Evolutionary conservation across 805 yeast species (phyloP).

Genomic region (Blastobotrys peoriensis): DNA sequence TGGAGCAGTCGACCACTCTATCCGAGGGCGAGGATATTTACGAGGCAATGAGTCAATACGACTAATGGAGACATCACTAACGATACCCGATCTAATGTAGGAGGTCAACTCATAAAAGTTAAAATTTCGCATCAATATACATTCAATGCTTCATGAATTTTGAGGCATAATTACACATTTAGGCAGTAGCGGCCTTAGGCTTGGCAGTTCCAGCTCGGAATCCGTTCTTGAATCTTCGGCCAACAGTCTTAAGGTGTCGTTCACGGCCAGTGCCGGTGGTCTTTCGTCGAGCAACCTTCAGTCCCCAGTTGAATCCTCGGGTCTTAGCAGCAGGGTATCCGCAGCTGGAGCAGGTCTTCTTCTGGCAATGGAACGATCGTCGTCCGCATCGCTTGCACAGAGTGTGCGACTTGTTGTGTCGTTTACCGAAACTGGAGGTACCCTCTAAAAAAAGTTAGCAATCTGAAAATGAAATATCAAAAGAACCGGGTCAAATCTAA

Average conservation of each 20-base stretch:
- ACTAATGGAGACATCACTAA: neutral
- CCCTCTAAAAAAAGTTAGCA: slow-evolving; percentile 55
- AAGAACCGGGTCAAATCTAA: too few species aligned
- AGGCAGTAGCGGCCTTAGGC: slow-evolving; percentile 43
- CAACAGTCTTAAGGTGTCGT: slow-evolving; percentile 93
- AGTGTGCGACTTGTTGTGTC: slow-evolving; percentile 99
- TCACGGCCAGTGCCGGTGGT: slow-evolving; percentile 99
- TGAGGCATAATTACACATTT: slow-evolving; percentile 18
- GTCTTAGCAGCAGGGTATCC: slow-evolving; percentile 99
- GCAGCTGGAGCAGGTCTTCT: slow-evolving; percentile 97
- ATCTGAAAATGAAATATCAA: too few species aligned
- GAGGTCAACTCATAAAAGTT: neutral
- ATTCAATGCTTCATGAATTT: neutral
- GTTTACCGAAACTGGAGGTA: slow-evolving; percentile 99
- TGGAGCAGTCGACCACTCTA: slow-evolving; percentile 61
- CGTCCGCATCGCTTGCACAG: slow-evolving; percentile 95
- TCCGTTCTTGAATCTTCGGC: slow-evolving; percentile 98
- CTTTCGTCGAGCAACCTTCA: slow-evolving; percentile 98
- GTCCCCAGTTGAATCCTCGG: slow-evolving; percentile 95
- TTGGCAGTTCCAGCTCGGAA: slow-evolving; percentile 77
- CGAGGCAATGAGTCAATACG: slow-evolving; percentile 47
- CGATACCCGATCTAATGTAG: neutral
- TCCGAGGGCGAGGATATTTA: slow-evolving; percentile 76
- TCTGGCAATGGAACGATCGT: slow-evolving; percentile 98
- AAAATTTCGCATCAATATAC: slow-evolving; percentile 1